A percentile compares a stretch with the other conserved stretches of the same genome.
Evolutionary conservation across 176 grass and related monocot genomes (phyloP).

Genomic region (Melocanna baccifera): DNA sequence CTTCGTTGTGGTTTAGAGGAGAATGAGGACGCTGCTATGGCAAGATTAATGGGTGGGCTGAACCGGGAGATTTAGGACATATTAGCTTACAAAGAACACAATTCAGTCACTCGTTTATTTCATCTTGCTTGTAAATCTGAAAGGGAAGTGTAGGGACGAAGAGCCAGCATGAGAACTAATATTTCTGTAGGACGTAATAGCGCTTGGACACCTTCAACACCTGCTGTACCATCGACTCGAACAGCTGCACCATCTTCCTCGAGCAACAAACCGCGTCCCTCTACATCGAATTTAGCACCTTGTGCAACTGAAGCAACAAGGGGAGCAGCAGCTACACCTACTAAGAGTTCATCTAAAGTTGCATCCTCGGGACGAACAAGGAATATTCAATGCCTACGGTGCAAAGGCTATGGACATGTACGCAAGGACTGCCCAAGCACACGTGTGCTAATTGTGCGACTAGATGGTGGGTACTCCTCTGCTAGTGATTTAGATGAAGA

Average conservation of each 20-base stretch:
- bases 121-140: no score
- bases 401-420: neutral
- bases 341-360: neutral
- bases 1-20: neutral
- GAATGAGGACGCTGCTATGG: no score
- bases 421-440: neutral
- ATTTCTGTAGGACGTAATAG: neutral
- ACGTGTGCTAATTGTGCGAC: no score
- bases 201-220: neutral
- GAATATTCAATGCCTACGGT: neutral
- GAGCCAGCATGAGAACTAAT: neutral
- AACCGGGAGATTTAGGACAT: no score
- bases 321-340: neutral
- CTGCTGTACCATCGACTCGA: no score
- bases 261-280: neutral
- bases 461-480: no score
- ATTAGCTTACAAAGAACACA: no score
- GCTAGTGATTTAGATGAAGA: no score
- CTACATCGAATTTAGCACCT: neutral
- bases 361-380: no score
- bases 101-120: no score
- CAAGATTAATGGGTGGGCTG: neutral
- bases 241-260: neutral
- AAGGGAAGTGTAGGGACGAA: neutral
- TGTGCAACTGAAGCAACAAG: rapidly evolving